Base-by-base conservation (phyloP, 2,329 filamentous ascomycete species). In the Trichoderma guizhouense region DNA sequence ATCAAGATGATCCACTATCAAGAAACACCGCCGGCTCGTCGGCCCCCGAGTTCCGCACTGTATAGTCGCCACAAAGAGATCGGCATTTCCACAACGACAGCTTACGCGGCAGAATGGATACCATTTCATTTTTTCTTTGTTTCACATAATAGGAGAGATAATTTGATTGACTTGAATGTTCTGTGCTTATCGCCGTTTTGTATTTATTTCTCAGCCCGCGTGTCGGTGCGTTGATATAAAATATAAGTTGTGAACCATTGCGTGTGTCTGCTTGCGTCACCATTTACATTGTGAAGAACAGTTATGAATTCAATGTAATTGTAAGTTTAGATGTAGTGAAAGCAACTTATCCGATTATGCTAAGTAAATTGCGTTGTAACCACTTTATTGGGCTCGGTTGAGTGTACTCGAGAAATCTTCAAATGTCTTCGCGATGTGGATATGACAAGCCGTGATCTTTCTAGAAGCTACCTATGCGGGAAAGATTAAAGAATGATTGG, bases 91-190 rank as follows among this genome's bases (percentile, higher is more conserved):
- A 51, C 47, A 47, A 18, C 26, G n/a, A 32, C 36, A 26, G 65
- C 53, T 69, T 47, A 69, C 65, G 65, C 30, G 65, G 65, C 65
- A 47, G n/a, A 34, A 60, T 69, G 65, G 55, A 34, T 26, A 69
- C 18, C 39, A 43, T 60, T 47, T 26, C 36, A 47, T 60, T 32
- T 69, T 34, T n/a, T 11, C 18, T 61, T 26, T 34, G 36, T 60
- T 60, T 69, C 53, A 69, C 8, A 51, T 47, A 47, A 61, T 34
- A 60, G 65, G 55, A 32, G 36, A 47, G 3, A 32, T 15, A 18
- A 60, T 60, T 51, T n/a, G 55, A 69, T 51, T 14, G 12, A 3
- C 28, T 55, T 51, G 36, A 18, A 68, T 21, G 47, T 7, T n/a
- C 43, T 47, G 43, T 6, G 3, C 36, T 2, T 61, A 14, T 18